Base-by-base conservation (phyloP, 768 basidiomycete species). In the Lentinula lateritia region DNA sequence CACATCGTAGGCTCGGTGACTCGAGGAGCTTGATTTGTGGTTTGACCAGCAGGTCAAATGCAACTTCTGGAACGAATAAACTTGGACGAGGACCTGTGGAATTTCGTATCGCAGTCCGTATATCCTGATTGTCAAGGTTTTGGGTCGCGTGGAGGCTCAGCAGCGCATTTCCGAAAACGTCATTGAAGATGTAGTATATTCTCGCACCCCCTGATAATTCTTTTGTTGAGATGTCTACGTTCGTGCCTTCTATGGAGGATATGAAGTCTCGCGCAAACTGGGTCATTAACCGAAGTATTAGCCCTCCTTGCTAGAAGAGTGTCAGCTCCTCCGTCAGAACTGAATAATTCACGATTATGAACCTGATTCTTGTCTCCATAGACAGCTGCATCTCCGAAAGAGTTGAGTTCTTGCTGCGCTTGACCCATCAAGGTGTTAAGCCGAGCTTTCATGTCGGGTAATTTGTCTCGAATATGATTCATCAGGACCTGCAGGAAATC, bases 111-210 rank as follows among this genome's bases (percentile, higher is more conserved):
- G 97, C 97, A 5, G 97, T 99, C 23, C 96, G 86, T 70, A 99
- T 98, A 70, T 99, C 97, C 66, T 92, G 90, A 62, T 91, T 87
- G 62, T 95, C 94, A 59, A 99, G 80, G 70, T 95, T 95, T 52
- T 86, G 82, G 13, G 94, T 93, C 1, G 97, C 88, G 70, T 98
- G 91, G 68, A 99, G 93, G 6, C 85, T 89, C 60, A 86, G 83
- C 6, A 99, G 85, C 1, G 96, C 97, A 56, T 90, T 82, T 1
- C 97, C 97, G 69, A 98, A 99, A 58, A 98, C 86, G 69, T 98
- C 97, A 71, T 98, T 94, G 83, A 99, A 99, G 72, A 99, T 98
- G 77, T 98, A 98, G 75, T 98, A 98, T 75, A 99, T 94, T 58
- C 97, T 85, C 23, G 97, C 97, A 50, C 97, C 97, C 45, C 97